Percentiles rank a stretch among this genome's conserved stretches.
Evolutionary conservation across 306 rosid species (phyloP).

Genomic region (Quercus alba): DNA sequence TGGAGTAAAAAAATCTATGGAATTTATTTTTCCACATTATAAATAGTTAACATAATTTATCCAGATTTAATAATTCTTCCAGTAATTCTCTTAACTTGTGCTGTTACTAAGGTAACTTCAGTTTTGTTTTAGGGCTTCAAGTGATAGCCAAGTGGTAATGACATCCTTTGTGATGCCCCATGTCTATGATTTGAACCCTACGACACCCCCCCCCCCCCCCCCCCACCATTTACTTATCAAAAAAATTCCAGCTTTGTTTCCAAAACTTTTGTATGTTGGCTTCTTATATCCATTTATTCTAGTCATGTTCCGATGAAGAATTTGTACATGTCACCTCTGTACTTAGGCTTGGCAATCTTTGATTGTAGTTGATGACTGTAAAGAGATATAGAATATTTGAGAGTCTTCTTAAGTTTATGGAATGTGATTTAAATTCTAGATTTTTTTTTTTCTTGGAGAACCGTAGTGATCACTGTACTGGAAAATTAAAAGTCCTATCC

Average conservation of each 20-base stretch:
- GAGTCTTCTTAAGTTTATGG: neutral
- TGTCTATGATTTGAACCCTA: too few relatives aligned
- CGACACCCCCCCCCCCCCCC: too few relatives aligned
- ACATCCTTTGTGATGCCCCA: too few relatives aligned
- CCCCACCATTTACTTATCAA: too few relatives aligned
- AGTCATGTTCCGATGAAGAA: neutral
- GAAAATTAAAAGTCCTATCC: neutral
- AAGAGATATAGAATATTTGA: neutral
- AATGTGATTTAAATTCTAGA: neutral
- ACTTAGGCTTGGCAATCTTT: neutral
- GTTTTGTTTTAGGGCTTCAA: neutral
- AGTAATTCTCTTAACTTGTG: neutral
- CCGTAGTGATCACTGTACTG: slow-evolving; percentile 8
- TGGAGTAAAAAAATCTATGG: neutral
- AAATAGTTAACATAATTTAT: neutral
- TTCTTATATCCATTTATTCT: neutral
- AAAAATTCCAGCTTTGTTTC: too few relatives aligned
- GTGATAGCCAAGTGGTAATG: too few relatives aligned
- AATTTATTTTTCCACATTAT: neutral
- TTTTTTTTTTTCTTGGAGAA: neutral
- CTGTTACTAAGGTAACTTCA: neutral
- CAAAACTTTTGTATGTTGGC: too few relatives aligned
- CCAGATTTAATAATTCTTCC: neutral
- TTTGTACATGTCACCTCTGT: neutral
- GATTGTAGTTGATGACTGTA: neutral